phyloP scores from a whole-genome alignment of 257 asterid genomes.

The Gynochthodes officinalis region DNA sequence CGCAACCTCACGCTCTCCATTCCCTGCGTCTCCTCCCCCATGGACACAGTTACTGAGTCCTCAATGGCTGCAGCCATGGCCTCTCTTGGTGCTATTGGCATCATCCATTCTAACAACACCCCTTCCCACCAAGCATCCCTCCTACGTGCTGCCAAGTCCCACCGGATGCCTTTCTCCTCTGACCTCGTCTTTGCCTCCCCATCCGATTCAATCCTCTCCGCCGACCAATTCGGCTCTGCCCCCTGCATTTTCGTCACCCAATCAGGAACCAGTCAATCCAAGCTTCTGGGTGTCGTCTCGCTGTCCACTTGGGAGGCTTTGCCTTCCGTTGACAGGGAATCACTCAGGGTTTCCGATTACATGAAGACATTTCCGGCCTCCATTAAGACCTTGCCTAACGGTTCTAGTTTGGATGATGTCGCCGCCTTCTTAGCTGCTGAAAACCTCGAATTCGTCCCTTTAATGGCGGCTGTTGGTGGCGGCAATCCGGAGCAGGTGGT shows the following conservation, averaged over 20 bases:
- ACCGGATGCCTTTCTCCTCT: slow-evolving; percentile 53
- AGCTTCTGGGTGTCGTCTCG: slow-evolving; percentile 49
- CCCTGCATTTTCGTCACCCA: slow-evolving; percentile 66
- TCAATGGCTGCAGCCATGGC: slow-evolving; percentile 95
- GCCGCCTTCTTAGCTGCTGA: slow-evolving; percentile 65
- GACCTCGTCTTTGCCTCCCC: slow-evolving; percentile 49
- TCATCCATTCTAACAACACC: slow-evolving; percentile 66
- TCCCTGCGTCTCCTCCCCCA: slow-evolving; percentile 93
- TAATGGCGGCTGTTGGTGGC: slow-evolving; percentile 33
- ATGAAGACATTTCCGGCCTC: slow-evolving; percentile 38
- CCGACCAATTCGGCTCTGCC: slow-evolving; percentile 48
- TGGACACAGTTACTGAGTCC: slow-evolving; percentile 92
- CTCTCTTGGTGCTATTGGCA: slow-evolving; percentile 68
- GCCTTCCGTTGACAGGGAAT: slow-evolving; percentile 13
- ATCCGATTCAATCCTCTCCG: slow-evolving; percentile 47
- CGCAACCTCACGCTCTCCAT: slow-evolving; percentile 54
- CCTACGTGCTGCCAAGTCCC: slow-evolving; percentile 66
- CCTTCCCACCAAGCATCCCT: slow-evolving; percentile 52
- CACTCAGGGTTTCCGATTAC: slow-evolving; percentile 29
- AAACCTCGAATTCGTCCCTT: slow-evolving; percentile 48
- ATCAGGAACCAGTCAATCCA: slow-evolving; percentile 40
- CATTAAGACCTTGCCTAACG: slow-evolving; percentile 44
- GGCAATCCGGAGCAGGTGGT: slow-evolving; percentile 51
- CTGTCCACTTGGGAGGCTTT: slow-evolving; percentile 60
- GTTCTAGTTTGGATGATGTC: slow-evolving; percentile 59